A percentile compares a stretch with the other conserved stretches of the same genome.
These are phyloP conservation scores for Drechslerella dactyloides DNA, from an alignment of 2,329 filamentous ascomycete genomes.

Conservation along the genomic window DNA sequence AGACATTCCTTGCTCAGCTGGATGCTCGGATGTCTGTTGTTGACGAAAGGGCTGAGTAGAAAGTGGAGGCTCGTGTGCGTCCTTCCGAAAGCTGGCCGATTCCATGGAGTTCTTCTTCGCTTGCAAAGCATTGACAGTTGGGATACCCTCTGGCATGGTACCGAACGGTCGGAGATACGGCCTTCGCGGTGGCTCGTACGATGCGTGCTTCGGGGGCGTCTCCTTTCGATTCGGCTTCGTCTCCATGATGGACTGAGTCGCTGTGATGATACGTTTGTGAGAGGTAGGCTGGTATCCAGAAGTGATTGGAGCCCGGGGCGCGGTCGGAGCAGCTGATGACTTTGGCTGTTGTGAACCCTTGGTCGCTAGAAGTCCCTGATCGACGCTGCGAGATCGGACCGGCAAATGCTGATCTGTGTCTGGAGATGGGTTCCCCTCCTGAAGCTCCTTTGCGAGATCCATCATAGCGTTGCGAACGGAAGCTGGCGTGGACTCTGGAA, in stretches of 20 bases:
- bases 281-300: neutral
- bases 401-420: conserved; percentile 1
- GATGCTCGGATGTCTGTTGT: too few relatives aligned
- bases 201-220: conserved; percentile 2
- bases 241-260: neutral
- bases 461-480: conserved; percentile 22
- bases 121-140: neutral
- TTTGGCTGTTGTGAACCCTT: neutral
- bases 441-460: conserved; percentile 15
- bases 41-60: neutral
- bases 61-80: neutral
- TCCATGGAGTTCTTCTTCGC: neutral
- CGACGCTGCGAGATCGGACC: neutral
- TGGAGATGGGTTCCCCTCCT: neutral
- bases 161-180: conserved; percentile 10
- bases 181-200: neutral
- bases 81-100: neutral
- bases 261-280: neutral
- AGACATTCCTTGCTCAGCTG: too few relatives aligned
- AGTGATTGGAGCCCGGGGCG: neutral
- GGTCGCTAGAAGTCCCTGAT: neutral
- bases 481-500: conserved; percentile 8
- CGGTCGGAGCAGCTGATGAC: neutral
- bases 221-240: neutral
- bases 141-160: neutral